A percentile compares a stretch with the other conserved stretches of the same genome.
These are phyloP conservation scores for Phaffia rhodozyma DNA, from an alignment of 1,284 basidiomycete genomes.

Conservation along the genomic window DNA sequence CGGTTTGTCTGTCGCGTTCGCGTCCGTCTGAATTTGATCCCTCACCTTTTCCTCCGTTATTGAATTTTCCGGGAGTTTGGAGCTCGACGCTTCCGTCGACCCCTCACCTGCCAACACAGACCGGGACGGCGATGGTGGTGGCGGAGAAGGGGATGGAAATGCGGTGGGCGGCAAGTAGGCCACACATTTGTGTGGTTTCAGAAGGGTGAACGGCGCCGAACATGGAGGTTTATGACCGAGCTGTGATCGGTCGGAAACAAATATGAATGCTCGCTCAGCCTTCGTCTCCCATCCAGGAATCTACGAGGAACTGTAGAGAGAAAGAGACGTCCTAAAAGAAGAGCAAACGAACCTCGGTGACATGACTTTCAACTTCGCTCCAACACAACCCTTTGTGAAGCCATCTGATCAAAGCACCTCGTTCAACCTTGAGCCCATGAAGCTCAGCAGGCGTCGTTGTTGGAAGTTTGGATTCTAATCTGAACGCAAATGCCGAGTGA, in stretches of 20 bases:
- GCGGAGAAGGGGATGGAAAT: background rate
- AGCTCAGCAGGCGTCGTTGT: constrained; percentile 1
- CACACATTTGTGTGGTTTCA: constrained; percentile 8
- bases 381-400: constrained; percentile 14
- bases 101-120: background rate
- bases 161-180: constrained; percentile 4
- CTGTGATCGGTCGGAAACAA: background rate
- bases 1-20: background rate
- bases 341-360: constrained; percentile 4
- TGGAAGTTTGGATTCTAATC: constrained; percentile 9
- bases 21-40: no score
- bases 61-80: background rate
- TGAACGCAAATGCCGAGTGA: constrained; percentile 18
- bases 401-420: constrained; percentile 15
- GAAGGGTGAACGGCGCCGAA: constrained; percentile 14
- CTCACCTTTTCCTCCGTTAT: no score
- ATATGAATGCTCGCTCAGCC: background rate
- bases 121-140: background rate
- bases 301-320: background rate
- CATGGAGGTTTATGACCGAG: constrained; percentile 13
- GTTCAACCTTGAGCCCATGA: background rate
- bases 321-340: background rate
- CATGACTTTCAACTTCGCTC: constrained; percentile 15
- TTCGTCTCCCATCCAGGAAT: background rate
- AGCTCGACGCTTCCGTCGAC: background rate